Conservation (phyloP, 2,329 filamentous ascomycete genomes). For the Xylaria sp. region DNA sequence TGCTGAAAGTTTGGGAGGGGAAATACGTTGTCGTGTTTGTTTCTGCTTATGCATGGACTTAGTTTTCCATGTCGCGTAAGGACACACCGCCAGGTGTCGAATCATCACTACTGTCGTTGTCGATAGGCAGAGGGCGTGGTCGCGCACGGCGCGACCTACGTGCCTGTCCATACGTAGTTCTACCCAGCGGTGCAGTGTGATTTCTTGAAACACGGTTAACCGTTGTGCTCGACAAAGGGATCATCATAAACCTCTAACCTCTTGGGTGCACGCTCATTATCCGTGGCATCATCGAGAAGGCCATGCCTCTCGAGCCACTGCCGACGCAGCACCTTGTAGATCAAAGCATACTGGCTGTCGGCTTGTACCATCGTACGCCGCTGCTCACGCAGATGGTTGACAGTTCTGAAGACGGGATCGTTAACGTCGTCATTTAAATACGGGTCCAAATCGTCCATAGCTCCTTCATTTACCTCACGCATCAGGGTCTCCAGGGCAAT, state of each 20-base stretch:
- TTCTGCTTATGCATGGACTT: constrained; percentile 1
- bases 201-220: constrained; percentile 39
- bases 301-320: constrained; percentile 75
- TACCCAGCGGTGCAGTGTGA: constrained; percentile 10
- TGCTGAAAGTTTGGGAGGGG: background rate
- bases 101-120: constrained; percentile 38
- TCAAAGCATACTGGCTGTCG: constrained; percentile 82
- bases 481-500: constrained; percentile 95
- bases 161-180: constrained; percentile 24
- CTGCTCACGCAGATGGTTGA: constrained; percentile 85
- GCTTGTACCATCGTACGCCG: constrained; percentile 96
- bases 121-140: constrained; percentile 19
- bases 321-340: constrained; percentile 86
- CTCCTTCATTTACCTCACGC: constrained; percentile 80
- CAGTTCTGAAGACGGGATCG: constrained; percentile 81
- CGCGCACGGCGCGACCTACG: constrained; percentile 25
- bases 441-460: constrained; percentile 63
- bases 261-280: constrained; percentile 60
- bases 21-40: background rate
- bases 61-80: constrained; percentile 8
- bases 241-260: constrained; percentile 60
- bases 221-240: constrained; percentile 52
- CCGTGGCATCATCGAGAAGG: constrained; percentile 46
- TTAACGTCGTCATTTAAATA: constrained; percentile 42
- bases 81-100: constrained; percentile 33